Percentiles rank a stretch among this genome's conserved stretches.
Evolutionary conservation across 176 grass and related monocot genomes (phyloP).

Genomic region (Guadua angustifolia): DNA sequence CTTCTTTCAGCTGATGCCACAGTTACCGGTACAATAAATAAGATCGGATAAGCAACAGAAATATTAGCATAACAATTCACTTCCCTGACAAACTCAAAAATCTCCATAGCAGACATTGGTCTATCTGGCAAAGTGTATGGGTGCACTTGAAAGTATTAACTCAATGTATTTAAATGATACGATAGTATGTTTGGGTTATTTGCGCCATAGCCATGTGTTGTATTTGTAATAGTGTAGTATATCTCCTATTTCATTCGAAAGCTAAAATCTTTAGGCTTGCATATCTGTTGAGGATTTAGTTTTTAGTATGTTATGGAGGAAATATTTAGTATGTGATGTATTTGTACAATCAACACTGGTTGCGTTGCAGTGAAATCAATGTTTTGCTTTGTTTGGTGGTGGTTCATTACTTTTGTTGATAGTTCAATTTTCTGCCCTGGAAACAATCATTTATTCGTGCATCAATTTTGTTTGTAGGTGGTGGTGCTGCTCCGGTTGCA

Average conservation of each 20-base stretch:
- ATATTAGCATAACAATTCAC: no score
- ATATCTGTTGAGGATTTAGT: no score
- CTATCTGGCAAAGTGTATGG: no score
- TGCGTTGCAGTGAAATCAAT: neutral
- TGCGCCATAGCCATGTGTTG: neutral
- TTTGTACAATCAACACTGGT: neutral
- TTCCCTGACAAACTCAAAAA: no score
- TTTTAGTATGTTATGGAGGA: neutral
- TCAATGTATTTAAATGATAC: neutral
- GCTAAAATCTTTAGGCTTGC: neutral
- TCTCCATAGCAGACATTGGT: no score
- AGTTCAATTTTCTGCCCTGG: neutral
- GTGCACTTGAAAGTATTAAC: neutral
- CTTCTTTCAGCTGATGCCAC: no score
- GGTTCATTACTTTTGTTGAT: neutral
- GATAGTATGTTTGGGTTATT: neutral
- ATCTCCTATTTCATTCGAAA: neutral
- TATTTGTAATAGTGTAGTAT: neutral
- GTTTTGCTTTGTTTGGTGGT: neutral
- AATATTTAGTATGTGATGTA: no score
- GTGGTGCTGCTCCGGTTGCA: conserved; percentile 57
- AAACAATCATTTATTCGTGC: neutral
- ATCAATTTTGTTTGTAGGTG: conserved; percentile 46
- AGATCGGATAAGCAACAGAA: no score
- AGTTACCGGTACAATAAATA: no score